Evolutionary conservation across 768 basidiomycete genomes (phyloP), one percentile per base, ranked within the genome.

Genomic region (Bullera alba): DNA sequence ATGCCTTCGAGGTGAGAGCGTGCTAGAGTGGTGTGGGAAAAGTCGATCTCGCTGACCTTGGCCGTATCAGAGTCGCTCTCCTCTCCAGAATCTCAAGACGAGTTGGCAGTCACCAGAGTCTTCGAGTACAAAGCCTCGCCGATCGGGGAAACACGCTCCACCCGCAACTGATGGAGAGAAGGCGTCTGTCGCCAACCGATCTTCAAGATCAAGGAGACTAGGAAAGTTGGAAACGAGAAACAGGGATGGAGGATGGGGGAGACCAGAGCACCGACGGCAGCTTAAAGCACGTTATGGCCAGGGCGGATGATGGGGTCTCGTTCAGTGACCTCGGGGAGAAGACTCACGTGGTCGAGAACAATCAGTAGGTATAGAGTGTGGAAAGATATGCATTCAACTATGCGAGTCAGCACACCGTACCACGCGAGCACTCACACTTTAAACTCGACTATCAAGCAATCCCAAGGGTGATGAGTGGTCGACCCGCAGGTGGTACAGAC

Each of bases 51-150:
- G 26, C 19, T 30, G 47, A 39, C 26, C n/a, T 15, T 46, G 12
- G n/a, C 16, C 32, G 22, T 28, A 74, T 84, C 63, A 95, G 95
- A 0, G 79, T 86, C n/a, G 14, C 79, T 96, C 28, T 70, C 70
- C 0, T 51, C 78, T 77, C 46, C 79, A 54, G 37, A 34, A 27
- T 19, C 41, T 2, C 21, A 46, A 2, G 22, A 2, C 19, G 19
- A 26, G 16, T 49, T 63, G 0, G 46, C 72, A 4, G 49, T 54
- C 15, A 46, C 69, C 1, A 51, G 51, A 54, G 82, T 88, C 15
- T 77, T 96, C 25, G 95, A 97, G 72, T 78, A 93, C 63, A 99
- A 99, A 66, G 83, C 93, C 5, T 91, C 92, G 57, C 93, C 95
- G 1, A 93, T 47, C 92, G 91, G 0, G 95, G 92, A 1, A 79